These are phyloP conservation scores for Bonia amplexicaulis DNA, from an alignment of 176 grass and related monocot species.

Conservation along the genomic window DNA sequence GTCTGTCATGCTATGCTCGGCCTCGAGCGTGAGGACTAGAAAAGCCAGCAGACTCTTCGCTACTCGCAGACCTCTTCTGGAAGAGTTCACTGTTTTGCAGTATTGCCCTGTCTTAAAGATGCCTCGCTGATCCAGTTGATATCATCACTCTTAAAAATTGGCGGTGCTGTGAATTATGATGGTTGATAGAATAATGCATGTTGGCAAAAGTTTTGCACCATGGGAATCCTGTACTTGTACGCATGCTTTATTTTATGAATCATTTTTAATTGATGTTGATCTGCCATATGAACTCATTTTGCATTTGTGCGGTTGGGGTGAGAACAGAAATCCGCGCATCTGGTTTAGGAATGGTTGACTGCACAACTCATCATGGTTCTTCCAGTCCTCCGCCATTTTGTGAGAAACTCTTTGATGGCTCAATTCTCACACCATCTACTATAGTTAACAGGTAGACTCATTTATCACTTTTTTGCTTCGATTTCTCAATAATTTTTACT, in stretches of 20 bases:
- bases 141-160: neutral
- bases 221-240: neutral
- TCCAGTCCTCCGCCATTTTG: neutral
- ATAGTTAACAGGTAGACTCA: neutral
- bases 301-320: neutral
- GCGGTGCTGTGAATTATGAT: neutral
- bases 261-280: neutral
- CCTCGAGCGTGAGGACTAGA: neutral
- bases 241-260: neutral
- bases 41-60: neutral
- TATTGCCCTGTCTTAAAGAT: neutral
- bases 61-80: neutral
- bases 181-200: neutral
- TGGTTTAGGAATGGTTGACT: too few species aligned
- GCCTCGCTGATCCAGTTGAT: neutral
- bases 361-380: neutral
- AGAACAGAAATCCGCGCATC: neutral
- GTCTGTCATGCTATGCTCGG: neutral
- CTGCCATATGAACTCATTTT: neutral
- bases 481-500: neutral
- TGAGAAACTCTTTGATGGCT: neutral
- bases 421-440: neutral
- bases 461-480: neutral
- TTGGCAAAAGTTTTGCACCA: neutral
- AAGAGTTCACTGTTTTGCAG: neutral